Evolutionary conservation across 768 basidiomycete species (phyloP).

Genomic region (Xerocomus spinulosus): DNA sequence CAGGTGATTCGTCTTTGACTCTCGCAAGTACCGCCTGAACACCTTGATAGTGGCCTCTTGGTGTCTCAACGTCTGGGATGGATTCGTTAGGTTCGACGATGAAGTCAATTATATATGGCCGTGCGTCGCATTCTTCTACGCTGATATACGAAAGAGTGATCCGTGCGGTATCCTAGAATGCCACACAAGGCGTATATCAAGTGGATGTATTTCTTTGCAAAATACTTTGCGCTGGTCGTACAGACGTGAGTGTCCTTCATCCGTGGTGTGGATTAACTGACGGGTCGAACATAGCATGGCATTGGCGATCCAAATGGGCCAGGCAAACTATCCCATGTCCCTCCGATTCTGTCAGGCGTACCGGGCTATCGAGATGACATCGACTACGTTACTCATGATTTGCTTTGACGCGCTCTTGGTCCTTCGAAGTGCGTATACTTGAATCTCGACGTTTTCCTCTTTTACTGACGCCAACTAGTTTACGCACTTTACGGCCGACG

Average conservation of each 20-base stretch:
- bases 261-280: background rate
- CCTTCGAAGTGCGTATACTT: constrained; percentile 18
- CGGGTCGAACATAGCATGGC: constrained; percentile 3
- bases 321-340: background rate
- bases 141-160: no score
- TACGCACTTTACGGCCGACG: constrained; percentile 13
- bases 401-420: constrained; percentile 18
- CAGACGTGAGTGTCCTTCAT: constrained; percentile 14
- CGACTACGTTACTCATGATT: constrained; percentile 11
- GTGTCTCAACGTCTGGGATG: constrained; percentile 17
- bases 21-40: no score
- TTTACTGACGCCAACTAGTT: constrained; percentile 7
- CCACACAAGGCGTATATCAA: constrained; percentile 14
- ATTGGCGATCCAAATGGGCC: constrained; percentile 2
- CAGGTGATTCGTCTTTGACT: no score
- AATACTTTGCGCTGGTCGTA: constrained; percentile 12
- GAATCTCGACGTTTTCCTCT: background rate
- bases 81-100: constrained; percentile 10
- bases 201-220: constrained; percentile 26
- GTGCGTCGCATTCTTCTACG: constrained; percentile 10
- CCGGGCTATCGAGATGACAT: constrained; percentile 11
- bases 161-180: constrained; percentile 9
- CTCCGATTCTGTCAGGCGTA: constrained; percentile 9
- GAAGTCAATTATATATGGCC: constrained; percentile 21
- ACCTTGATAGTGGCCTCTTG: constrained; percentile 8